Evolutionary conservation across 768 basidiomycete species (phyloP).

Genomic region (Mycena floridula): DNA sequence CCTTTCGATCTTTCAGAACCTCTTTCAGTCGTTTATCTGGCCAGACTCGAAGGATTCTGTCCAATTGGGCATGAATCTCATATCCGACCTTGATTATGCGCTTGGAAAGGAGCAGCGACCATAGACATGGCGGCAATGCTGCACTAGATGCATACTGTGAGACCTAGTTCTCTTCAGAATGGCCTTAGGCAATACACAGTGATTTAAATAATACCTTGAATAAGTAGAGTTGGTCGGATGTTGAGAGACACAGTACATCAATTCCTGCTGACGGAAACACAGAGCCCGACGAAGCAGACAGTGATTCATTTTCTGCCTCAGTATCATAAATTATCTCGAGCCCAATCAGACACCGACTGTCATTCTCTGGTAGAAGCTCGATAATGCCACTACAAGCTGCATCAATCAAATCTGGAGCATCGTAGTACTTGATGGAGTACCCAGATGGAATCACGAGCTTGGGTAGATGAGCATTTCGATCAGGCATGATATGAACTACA

Average conservation of each 20-base stretch:
- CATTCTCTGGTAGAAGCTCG: background rate
- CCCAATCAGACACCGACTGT: no score
- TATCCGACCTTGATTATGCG: background rate
- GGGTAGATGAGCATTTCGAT: constrained; percentile 6
- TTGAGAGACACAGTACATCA: background rate
- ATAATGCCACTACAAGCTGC: background rate
- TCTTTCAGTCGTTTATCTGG: background rate
- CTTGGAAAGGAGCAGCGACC: background rate
- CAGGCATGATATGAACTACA: constrained; percentile 10
- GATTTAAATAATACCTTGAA: background rate
- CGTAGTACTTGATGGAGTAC: background rate
- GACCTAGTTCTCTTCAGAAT: no score
- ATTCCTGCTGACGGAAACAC: background rate
- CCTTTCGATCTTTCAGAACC: background rate
- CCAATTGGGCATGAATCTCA: background rate
- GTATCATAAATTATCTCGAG: no score
- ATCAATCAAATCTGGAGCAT: background rate
- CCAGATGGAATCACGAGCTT: background rate
- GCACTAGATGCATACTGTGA: background rate
- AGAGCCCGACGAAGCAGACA: background rate
- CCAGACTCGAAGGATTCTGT: background rate
- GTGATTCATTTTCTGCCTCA: background rate
- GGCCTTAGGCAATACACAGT: no score
- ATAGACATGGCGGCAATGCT: background rate
- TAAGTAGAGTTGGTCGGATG: background rate